These are phyloP conservation scores for Giardia muris DNA, from an alignment of 208 protist species.

Conservation along the genomic window DNA sequence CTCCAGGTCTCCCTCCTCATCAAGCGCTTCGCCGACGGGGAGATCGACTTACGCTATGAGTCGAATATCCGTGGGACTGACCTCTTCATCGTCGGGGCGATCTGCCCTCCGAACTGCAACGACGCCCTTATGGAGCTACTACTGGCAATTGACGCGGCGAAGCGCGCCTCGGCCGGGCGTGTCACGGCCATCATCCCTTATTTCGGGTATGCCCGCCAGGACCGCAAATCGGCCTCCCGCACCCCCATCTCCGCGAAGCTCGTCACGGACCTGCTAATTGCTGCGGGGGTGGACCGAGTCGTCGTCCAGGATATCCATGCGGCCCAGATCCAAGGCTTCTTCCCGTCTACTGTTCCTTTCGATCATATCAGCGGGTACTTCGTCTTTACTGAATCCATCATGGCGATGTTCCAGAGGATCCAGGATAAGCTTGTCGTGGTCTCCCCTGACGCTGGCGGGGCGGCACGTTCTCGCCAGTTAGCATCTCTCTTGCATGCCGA, in stretches of 20 bases:
- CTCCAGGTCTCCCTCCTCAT: background rate
- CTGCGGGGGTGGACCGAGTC: slow-evolving; percentile 65
- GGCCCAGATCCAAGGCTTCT: slow-evolving; percentile 79
- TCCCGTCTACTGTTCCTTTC: slow-evolving; percentile 44
- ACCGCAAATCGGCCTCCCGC: slow-evolving; percentile 65
- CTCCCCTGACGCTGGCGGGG: slow-evolving; percentile 75
- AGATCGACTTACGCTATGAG: slow-evolving; percentile 67
- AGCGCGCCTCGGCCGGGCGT: slow-evolving; percentile 42
- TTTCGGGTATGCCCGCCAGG: slow-evolving; percentile 67
- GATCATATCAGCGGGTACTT: slow-evolving; percentile 45
- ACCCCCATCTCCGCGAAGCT: slow-evolving; percentile 71
- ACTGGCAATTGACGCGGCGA: slow-evolving; percentile 41
- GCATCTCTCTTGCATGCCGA: slow-evolving; percentile 62
- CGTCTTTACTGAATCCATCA: background rate
- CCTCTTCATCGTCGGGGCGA: slow-evolving; percentile 82
- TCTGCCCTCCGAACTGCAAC: slow-evolving; percentile 73
- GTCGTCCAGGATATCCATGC: slow-evolving; percentile 73
- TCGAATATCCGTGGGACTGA: slow-evolving; percentile 72
- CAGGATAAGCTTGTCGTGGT: slow-evolving; percentile 62
- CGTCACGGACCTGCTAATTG: slow-evolving; percentile 67
- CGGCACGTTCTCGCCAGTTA: slow-evolving; percentile 65
- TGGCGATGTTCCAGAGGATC: slow-evolving; percentile 31
- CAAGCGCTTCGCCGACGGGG: slow-evolving; percentile 51
- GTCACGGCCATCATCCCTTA: slow-evolving; percentile 67
- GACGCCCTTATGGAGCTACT: slow-evolving; percentile 75